These are phyloP conservation scores for Ophiostoma pallidulum DNA, from an alignment of 2,329 filamentous ascomycete genomes.

Conservation along the genomic window DNA sequence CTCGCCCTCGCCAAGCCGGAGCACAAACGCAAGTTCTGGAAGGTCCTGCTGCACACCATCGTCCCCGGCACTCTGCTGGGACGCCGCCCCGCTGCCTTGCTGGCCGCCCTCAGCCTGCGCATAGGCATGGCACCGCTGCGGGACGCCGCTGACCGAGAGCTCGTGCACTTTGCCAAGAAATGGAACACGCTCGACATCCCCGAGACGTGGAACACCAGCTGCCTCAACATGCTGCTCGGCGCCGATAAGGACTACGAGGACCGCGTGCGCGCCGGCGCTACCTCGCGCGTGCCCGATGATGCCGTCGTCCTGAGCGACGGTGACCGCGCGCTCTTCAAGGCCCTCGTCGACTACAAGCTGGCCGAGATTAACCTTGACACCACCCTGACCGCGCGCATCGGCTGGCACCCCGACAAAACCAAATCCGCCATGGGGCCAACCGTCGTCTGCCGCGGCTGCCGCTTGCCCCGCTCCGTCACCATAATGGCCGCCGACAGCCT, in stretches of 20 bases:
- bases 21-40: conserved; percentile 35
- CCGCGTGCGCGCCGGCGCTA: conserved; percentile 9
- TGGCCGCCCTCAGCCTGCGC: conserved; percentile 38
- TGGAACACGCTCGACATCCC: conserved; percentile 40
- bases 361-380: conserved; percentile 37
- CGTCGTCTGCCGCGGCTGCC: conserved; percentile 31
- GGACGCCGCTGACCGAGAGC: conserved; percentile 31
- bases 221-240: conserved; percentile 36
- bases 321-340: conserved; percentile 34
- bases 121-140: conserved; percentile 36
- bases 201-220: conserved; percentile 40
- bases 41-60: conserved; percentile 37
- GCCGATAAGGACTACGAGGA: conserved; percentile 28
- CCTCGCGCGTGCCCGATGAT: conserved; percentile 9
- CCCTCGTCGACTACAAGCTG: conserved; percentile 36
- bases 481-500: conserved; percentile 32
- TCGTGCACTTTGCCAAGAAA: conserved; percentile 29
- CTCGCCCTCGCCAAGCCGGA: conserved; percentile 29
- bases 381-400: conserved; percentile 31
- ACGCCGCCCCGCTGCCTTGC: conserved; percentile 33
- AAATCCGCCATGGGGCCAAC: conserved; percentile 33
- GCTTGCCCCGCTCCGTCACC: conserved; percentile 39
- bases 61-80: conserved; percentile 39
- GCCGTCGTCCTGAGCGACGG: conserved; percentile 24
- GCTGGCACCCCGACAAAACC: conserved; percentile 38